Evolutionary conservation across 23 red algal genomes (phyloP).

Genomic region (Agarophyton chilense): DNA sequence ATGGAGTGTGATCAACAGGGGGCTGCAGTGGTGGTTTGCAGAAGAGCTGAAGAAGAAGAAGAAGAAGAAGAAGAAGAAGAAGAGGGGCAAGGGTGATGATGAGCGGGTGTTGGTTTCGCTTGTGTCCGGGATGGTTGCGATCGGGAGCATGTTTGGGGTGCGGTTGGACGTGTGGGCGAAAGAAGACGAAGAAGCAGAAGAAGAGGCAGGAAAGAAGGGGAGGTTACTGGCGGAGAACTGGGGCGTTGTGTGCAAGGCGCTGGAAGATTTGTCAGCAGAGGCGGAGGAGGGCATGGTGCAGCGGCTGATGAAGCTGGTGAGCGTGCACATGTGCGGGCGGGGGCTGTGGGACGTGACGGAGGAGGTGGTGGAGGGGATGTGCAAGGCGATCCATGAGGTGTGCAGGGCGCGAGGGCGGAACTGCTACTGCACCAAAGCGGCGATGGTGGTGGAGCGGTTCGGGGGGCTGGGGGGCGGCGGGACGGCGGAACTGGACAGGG

Average conservation of each 20-base stretch:
- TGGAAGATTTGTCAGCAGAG: not conserved
- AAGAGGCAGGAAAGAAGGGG: not conserved
- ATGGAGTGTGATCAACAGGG: not conserved
- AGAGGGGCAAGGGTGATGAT: not conserved
- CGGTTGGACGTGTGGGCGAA: not conserved
- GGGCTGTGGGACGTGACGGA: slow-evolving; percentile 29
- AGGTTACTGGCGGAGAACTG: slow-evolving; percentile 18
- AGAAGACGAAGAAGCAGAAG: not conserved
- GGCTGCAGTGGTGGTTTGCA: not conserved
- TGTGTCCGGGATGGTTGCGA: not conserved
- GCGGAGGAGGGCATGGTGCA: not conserved
- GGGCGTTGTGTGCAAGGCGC: slow-evolving; percentile 3
- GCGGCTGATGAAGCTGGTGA: slow-evolving; percentile 1
- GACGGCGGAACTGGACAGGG: not conserved
- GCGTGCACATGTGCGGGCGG: not conserved
- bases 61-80: not conserved
- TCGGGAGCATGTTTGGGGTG: not conserved
- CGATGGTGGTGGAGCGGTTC: slow-evolving; percentile 9
- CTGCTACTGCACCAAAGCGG: slow-evolving; percentile 27
- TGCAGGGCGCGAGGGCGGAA: not conserved
- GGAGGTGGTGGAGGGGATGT: slow-evolving; percentile 5
- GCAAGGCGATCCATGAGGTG: slow-evolving; percentile 4
- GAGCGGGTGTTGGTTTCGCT: not conserved
- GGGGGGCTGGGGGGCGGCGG: not conserved
- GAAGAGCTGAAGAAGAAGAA: not conserved